These are phyloP conservation scores for Phialocephala subalpina DNA, from an alignment of 2,329 filamentous ascomycete genomes.

Conservation along the genomic window DNA sequence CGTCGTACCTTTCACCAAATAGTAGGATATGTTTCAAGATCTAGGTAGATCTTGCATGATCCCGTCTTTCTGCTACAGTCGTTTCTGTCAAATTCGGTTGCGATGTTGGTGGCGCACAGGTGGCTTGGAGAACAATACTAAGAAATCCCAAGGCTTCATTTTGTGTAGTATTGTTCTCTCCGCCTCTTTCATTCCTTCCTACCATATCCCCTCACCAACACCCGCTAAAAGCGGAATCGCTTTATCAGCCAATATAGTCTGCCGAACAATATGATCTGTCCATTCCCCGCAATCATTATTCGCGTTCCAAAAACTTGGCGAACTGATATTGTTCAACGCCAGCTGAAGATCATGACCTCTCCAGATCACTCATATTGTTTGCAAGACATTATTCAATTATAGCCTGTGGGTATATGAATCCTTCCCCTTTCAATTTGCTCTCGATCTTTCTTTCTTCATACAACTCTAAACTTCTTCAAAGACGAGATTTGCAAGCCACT, in stretches of 20 bases:
- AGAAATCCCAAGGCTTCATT: slow-evolving; percentile 25
- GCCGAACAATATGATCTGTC: slow-evolving; percentile 31
- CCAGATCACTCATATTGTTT: slow-evolving; percentile 9
- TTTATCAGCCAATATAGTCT: slow-evolving; percentile 15
- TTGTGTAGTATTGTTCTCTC: slow-evolving; percentile 19
- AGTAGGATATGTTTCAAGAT: slow-evolving; percentile 5
- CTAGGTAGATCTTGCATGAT: slow-evolving; percentile 13
- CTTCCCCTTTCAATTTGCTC: neutral
- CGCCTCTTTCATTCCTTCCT: slow-evolving; percentile 26
- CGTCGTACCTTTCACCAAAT: neutral
- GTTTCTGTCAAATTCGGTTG: slow-evolving; percentile 14
- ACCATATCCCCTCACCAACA: slow-evolving; percentile 15
- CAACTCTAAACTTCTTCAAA: neutral
- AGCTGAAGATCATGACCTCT: neutral
- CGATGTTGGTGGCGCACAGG: slow-evolving; percentile 20
- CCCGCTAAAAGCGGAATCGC: slow-evolving; percentile 9
- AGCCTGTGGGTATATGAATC: neutral
- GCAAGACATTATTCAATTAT: neutral
- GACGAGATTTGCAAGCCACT: neutral
- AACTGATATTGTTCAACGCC: slow-evolving; percentile 5
- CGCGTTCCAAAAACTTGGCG: neutral
- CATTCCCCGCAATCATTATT: slow-evolving; percentile 21
- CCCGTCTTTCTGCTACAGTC: slow-evolving; percentile 12
- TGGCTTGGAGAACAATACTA: slow-evolving; percentile 39
- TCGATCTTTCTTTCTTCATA: slow-evolving; percentile 9